These are phyloP conservation scores for Talaromyces liani DNA, from an alignment of 495 filamentous ascomycete genomes.

Conservation along the genomic window DNA sequence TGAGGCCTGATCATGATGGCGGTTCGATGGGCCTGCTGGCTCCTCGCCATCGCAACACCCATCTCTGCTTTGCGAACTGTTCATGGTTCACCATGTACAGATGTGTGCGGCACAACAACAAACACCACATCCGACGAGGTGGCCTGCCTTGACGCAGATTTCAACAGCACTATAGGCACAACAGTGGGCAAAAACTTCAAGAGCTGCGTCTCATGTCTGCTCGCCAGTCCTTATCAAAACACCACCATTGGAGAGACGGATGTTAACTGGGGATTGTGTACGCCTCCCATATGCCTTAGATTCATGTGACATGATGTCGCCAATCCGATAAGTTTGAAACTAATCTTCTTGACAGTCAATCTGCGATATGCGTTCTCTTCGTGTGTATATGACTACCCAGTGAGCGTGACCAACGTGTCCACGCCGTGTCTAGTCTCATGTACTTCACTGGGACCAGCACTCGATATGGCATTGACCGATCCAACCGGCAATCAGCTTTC, in stretches of 20 bases:
- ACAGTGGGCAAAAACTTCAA: conserved; percentile 42
- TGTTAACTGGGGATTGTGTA: conserved; percentile 55
- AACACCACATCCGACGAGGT: conserved; percentile 46
- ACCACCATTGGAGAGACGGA: conserved; percentile 42
- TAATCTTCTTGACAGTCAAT: conserved; percentile 29
- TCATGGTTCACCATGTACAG: conserved; percentile 45
- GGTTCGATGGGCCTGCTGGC: not conserved
- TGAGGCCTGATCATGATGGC: conserved; percentile 1
- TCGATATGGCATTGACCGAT: conserved; percentile 24
- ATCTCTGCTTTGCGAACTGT: conserved; percentile 28
- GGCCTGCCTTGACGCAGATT: conserved; percentile 39
- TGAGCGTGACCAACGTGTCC: conserved; percentile 26
- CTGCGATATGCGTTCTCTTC: conserved; percentile 39
- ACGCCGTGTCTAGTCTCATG: conserved; percentile 39
- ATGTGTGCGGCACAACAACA: conserved; percentile 35
- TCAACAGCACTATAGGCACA: conserved; percentile 31
- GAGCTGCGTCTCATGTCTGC: conserved; percentile 50
- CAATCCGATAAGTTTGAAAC: not conserved
- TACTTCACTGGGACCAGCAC: conserved; percentile 22
- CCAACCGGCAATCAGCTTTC: conserved; percentile 23
- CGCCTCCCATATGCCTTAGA: conserved; percentile 12
- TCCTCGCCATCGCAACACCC: conserved; percentile 11
- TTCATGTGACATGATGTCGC: not conserved
- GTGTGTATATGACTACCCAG: conserved; percentile 38
- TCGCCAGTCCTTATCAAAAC: conserved; percentile 47